Conservation (phyloP, 192 early-diverging fungal genomes). For the Chytriomyces sp. region DNA sequence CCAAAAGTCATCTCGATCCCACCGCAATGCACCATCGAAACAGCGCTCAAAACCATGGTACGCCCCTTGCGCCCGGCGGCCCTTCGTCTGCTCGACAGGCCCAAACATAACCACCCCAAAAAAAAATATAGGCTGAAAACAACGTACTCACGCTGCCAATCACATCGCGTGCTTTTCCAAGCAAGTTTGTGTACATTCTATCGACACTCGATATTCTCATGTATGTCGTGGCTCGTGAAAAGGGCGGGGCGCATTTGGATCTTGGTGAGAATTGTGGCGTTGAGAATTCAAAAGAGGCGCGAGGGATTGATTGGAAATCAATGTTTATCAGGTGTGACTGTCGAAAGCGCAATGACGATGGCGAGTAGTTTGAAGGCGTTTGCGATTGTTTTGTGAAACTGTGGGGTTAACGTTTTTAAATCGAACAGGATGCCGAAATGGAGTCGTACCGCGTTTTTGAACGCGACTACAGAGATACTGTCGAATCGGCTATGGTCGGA, state of each 20-base stretch:
- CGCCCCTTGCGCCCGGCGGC: neutral
- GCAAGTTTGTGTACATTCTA: constrained; percentile 56
- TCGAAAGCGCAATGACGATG: constrained; percentile 37
- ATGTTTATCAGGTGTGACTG: constrained; percentile 2
- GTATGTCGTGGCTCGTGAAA: constrained; percentile 22
- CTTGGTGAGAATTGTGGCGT: neutral
- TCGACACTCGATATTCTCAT: constrained; percentile 59
- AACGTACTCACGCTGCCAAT: constrained; percentile 62
- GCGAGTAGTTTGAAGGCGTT: neutral
- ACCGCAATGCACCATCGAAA: constrained; percentile 54
- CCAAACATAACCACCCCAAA: neutral
- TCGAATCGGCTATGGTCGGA: constrained; percentile 46
- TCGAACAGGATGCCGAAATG: constrained; percentile 40
- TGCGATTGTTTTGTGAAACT: no score
- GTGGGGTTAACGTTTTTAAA: no score
- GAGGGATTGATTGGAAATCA: no score
- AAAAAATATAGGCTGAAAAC: constrained; percentile 42
- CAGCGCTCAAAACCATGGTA: constrained; percentile 53
- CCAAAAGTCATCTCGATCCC: constrained; percentile 34
- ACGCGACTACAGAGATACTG: constrained; percentile 45
- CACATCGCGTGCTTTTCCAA: constrained; percentile 51
- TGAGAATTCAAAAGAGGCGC: no score
- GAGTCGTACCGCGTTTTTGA: constrained; percentile 53
- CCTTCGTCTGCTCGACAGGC: neutral
- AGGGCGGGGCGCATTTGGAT: constrained; percentile 9